A percentile compares a stretch with the other conserved stretches of the same genome.
These are phyloP conservation scores for Apodospora peruviana DNA, from an alignment of 495 filamentous ascomycete genomes.

Conservation along the genomic window DNA sequence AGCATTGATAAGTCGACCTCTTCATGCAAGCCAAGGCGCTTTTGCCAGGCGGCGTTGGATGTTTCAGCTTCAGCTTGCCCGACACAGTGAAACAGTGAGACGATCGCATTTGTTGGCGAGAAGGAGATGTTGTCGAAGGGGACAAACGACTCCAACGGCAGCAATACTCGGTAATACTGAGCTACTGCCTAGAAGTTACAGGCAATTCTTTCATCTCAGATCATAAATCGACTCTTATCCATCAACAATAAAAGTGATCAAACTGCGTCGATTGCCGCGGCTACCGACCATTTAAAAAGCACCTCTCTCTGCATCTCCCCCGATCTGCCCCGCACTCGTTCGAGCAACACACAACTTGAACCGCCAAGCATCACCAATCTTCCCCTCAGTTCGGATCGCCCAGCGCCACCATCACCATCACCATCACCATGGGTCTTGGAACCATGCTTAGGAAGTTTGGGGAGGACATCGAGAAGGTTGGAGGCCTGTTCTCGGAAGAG, in stretches of 20 bases:
- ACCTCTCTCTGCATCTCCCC: too few relatives aligned
- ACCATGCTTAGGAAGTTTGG: constrained; percentile 20
- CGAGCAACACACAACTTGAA: background rate
- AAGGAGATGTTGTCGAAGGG: too few relatives aligned
- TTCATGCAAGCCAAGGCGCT: constrained; percentile 2
- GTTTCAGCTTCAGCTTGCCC: constrained; percentile 1
- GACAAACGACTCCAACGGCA: too few relatives aligned
- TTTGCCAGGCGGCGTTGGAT: background rate
- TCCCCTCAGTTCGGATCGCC: background rate
- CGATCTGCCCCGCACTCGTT: background rate
- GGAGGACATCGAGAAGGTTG: constrained; percentile 14
- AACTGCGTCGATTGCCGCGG: too few relatives aligned
- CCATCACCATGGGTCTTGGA: background rate
- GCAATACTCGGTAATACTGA: too few relatives aligned
- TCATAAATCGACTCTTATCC: too few relatives aligned
- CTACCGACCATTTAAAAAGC: too few relatives aligned
- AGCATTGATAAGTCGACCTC: background rate
- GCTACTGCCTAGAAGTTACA: too few relatives aligned
- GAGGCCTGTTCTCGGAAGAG: constrained; percentile 29
- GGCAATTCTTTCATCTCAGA: too few relatives aligned
- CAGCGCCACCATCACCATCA: background rate
- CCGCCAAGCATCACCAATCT: background rate
- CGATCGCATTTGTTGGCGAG: background rate
- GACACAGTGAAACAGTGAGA: background rate
- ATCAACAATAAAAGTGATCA: too few relatives aligned